Conservation (phyloP, 2,329 filamentous ascomycete species). For the Botrytis pseudocinerea region DNA sequence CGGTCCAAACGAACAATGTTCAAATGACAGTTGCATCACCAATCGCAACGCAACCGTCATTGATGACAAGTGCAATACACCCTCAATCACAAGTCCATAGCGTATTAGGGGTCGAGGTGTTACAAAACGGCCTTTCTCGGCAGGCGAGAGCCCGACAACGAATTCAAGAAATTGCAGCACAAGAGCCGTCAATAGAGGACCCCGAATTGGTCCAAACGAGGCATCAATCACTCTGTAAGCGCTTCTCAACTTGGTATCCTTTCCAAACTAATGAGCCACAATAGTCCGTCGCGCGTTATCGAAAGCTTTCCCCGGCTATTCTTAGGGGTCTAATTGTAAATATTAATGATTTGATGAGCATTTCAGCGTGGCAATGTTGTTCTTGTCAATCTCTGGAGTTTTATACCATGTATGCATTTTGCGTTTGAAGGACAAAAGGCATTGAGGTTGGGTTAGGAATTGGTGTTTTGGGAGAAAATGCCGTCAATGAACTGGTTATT, state of each 20-base stretch:
- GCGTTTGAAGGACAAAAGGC: background rate
- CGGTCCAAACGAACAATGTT: background rate
- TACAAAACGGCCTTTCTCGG: constrained; percentile 20
- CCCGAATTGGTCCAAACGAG: constrained; percentile 29
- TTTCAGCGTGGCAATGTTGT: constrained; percentile 29
- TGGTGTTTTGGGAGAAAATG: constrained; percentile 5
- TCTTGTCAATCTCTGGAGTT: constrained; percentile 18
- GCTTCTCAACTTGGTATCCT: background rate
- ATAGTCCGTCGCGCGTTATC: constrained; percentile 33
- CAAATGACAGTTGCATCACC: constrained; percentile 22
- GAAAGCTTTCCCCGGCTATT: constrained; percentile 38
- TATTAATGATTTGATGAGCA: constrained; percentile 22
- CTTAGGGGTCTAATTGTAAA: constrained; percentile 12
- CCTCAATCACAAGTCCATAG: constrained; percentile 11
- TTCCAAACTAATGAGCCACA: constrained; percentile 17
- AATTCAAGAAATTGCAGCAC: constrained; percentile 34
- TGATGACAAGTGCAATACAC: constrained; percentile 25
- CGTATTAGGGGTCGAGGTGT: constrained; percentile 18
- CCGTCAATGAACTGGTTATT: background rate
- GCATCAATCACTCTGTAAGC: constrained; percentile 30
- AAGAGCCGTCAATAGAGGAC: constrained; percentile 33
- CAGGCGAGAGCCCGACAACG: constrained; percentile 33
- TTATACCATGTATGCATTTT: constrained; percentile 8
- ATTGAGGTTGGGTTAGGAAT: background rate
- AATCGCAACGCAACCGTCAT: constrained; percentile 25